Conservation (phyloP, 805 yeast genomes). For the Grigorovia transvaalensis region DNA sequence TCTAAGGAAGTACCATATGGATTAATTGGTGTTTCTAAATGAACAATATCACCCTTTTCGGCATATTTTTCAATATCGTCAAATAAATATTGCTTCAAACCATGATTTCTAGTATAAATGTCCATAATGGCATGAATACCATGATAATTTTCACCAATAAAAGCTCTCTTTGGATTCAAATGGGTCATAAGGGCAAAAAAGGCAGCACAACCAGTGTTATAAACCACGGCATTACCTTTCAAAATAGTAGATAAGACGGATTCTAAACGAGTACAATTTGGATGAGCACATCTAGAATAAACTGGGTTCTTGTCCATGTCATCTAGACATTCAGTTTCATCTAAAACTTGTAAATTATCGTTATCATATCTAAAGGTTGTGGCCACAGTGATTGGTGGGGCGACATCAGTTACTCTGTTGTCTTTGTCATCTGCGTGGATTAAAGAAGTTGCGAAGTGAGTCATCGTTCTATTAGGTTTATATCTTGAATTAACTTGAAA, state of each 20-base stretch:
- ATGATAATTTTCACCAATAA: slow-evolving; percentile 73
- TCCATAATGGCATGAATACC: slow-evolving; percentile 69
- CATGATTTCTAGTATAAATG: slow-evolving; percentile 50
- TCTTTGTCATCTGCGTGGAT: slow-evolving; percentile 64
- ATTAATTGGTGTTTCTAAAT: slow-evolving; percentile 80
- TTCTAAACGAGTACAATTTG: slow-evolving; percentile 61
- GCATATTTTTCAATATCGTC: slow-evolving; percentile 40
- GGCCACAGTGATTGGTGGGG: slow-evolving; percentile 72
- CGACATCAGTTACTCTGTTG: slow-evolving; percentile 51
- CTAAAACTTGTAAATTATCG: slow-evolving; percentile 42
- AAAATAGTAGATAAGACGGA: slow-evolving; percentile 48
- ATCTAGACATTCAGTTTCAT: slow-evolving; percentile 28
- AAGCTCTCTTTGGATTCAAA: slow-evolving; percentile 60
- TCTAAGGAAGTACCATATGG: slow-evolving; percentile 66
- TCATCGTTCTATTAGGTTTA: slow-evolving; percentile 1
- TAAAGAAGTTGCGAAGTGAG: slow-evolving; percentile 38
- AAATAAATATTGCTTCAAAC: slow-evolving; percentile 39
- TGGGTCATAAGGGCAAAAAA: slow-evolving; percentile 64
- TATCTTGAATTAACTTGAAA: no score
- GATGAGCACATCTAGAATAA: slow-evolving; percentile 71
- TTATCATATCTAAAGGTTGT: slow-evolving; percentile 64
- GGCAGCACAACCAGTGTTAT: slow-evolving; percentile 74
- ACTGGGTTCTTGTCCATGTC: slow-evolving; percentile 31
- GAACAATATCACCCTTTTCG: slow-evolving; percentile 62
- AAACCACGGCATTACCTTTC: slow-evolving; percentile 56